Percentiles rank a stretch among this genome's conserved stretches.
These are phyloP conservation scores for Carallia brachiata DNA, from an alignment of 345 rosid genomes.

Conservation along the genomic window DNA sequence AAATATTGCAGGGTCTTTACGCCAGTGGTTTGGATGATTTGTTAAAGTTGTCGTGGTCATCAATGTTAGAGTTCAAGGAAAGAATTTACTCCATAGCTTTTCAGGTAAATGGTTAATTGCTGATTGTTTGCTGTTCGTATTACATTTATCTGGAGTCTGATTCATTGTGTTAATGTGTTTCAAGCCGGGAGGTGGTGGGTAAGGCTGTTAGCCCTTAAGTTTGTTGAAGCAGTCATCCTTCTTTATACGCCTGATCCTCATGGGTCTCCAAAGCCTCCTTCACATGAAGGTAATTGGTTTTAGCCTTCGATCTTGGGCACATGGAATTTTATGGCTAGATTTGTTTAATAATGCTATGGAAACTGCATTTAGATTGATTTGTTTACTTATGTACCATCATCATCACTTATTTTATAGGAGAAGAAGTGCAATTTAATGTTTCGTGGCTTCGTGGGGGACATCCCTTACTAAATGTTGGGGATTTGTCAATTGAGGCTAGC, in stretches of 20 bases:
- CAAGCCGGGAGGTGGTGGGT: slow-evolving; percentile 77
- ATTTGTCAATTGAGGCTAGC: slow-evolving; percentile 89
- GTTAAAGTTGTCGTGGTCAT: slow-evolving; percentile 74
- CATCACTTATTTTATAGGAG: slow-evolving; percentile 41
- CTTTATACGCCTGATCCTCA: slow-evolving; percentile 83
- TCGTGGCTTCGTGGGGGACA: slow-evolving; percentile 88
- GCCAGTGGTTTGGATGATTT: slow-evolving; percentile 61
- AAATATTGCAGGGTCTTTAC: slow-evolving; percentile 59
- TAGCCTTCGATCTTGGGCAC: slow-evolving; percentile 10
- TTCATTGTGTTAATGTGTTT: slow-evolving; percentile 24
- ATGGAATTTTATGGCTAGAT: not conserved
- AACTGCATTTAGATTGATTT: not conserved
- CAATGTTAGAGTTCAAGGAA: slow-evolving; percentile 84
- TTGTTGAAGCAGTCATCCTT: slow-evolving; percentile 85
- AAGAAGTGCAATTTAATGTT: slow-evolving; percentile 59
- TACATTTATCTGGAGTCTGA: slow-evolving; percentile 21
- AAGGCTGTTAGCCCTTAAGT: slow-evolving; percentile 72
- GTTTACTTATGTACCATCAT: slow-evolving; percentile 26
- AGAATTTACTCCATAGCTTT: slow-evolving; percentile 70
- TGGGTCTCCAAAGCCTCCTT: slow-evolving; percentile 54
- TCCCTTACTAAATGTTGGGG: slow-evolving; percentile 79
- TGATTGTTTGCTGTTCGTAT: slow-evolving; percentile 11
- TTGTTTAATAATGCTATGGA: not conserved
- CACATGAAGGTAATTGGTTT: slow-evolving; percentile 54
- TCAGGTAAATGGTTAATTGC: slow-evolving; percentile 44